A percentile compares a stretch with the other conserved stretches of the same genome.
Conservation (phyloP, 768 basidiomycete genomes). For the Mycena epipterygia region DNA sequence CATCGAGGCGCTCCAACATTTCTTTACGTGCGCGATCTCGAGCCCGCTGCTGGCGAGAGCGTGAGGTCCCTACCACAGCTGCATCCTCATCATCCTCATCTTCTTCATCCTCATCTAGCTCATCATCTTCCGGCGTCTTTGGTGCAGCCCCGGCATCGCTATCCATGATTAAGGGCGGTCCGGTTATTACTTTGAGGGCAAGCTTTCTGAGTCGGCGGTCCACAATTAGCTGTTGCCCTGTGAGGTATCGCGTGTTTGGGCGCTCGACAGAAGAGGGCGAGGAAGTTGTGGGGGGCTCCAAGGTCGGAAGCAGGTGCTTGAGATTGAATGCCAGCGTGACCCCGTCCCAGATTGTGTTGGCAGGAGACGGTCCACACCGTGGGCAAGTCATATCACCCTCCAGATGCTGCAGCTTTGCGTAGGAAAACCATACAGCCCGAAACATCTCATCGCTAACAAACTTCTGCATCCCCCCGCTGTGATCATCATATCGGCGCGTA, state of each 20-base stretch:
- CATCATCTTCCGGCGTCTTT: not conserved
- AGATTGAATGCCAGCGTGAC: slow-evolving; percentile 35
- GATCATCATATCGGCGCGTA: slow-evolving; percentile 10
- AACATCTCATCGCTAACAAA: slow-evolving; percentile 23
- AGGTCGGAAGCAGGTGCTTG: slow-evolving; percentile 28
- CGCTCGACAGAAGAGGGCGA: not conserved
- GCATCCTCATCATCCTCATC: not conserved
- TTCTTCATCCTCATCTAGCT: not conserved
- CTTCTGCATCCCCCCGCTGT: not conserved
- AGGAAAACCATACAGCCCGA: slow-evolving; percentile 31
- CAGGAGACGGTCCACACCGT: slow-evolving; percentile 22
- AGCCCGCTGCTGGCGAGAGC: not conserved
- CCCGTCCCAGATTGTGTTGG: slow-evolving; percentile 38
- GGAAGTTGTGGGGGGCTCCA: slow-evolving; percentile 33
- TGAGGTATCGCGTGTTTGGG: not conserved
- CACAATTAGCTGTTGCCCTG: not conserved
- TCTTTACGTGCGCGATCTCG: not conserved
- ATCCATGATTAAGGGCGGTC: not conserved
- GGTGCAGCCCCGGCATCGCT: not conserved
- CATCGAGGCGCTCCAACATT: not conserved
- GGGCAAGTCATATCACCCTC: slow-evolving; percentile 26
- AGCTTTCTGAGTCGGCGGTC: not conserved
- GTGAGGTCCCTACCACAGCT: not conserved
- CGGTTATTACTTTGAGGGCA: not conserved
- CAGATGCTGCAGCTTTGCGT: slow-evolving; percentile 23